Evolutionary conservation across 2,329 filamentous ascomycete genomes (phyloP).

Genomic region (Leptosphaerulina australis): DNA sequence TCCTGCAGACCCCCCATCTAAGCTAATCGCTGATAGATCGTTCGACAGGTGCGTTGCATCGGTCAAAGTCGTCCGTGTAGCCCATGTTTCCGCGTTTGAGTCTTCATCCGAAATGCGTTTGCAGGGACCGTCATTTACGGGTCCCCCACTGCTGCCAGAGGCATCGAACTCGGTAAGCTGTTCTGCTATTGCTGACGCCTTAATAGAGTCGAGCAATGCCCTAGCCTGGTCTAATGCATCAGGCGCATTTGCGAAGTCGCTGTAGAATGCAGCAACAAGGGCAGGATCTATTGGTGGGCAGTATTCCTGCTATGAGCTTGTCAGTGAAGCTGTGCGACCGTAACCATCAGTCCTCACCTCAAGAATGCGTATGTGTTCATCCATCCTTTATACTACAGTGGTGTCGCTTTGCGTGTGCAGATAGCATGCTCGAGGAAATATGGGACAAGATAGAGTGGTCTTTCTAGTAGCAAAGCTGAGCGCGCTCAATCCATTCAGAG

Average conservation of each 20-base stretch:
- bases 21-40: constrained; percentile 50
- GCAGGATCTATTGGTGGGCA: constrained; percentile 77
- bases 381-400: constrained; percentile 42
- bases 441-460: background rate
- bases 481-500: background rate
- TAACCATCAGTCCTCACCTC: constrained; percentile 31
- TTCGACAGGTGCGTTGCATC: constrained; percentile 58
- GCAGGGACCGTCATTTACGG: constrained; percentile 23
- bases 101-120: constrained; percentile 35
- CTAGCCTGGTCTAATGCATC: constrained; percentile 60
- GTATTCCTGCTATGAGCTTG: constrained; percentile 66
- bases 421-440: constrained; percentile 38
- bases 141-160: constrained; percentile 67
- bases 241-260: constrained; percentile 71
- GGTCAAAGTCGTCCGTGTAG: constrained; percentile 54
- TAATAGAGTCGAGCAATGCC: constrained; percentile 68
- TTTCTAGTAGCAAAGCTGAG: background rate
- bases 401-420: constrained; percentile 29
- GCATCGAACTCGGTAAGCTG: constrained; percentile 80
- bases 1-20: constrained; percentile 24
- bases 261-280: constrained; percentile 74
- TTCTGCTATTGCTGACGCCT: constrained; percentile 67
- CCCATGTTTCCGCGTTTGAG: constrained; percentile 47
- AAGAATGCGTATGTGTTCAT: constrained; percentile 42
- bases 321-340: constrained; percentile 22